A percentile compares a stretch with the other conserved stretches of the same genome.
Conservation (phyloP, 257 asterid species). For the Schizonepeta tenuifolia region DNA sequence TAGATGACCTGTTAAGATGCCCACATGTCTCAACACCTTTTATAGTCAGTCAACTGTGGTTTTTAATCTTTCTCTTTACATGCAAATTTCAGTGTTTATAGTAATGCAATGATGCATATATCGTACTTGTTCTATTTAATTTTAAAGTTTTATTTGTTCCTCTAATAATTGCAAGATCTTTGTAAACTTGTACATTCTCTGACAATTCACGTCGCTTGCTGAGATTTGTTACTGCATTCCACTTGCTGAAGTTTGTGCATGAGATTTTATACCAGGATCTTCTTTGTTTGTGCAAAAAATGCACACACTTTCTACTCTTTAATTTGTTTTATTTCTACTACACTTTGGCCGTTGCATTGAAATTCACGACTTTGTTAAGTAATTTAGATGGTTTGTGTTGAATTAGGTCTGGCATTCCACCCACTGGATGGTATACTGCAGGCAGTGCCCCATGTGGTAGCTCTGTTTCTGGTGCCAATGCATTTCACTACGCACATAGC, state of each 20-base stretch:
- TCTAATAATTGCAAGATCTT: neutral
- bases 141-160: neutral
- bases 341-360: neutral
- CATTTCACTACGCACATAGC: constrained; percentile 81
- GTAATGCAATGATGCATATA: neutral
- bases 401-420: constrained; percentile 89
- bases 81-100: neutral
- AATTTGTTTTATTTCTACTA: neutral
- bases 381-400: constrained; percentile 9
- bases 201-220: neutral
- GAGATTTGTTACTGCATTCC: constrained; percentile 14
- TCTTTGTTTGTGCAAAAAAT: neutral
- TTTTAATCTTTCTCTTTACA: neutral
- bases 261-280: neutral
- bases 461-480: constrained; percentile 78
- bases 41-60: neutral
- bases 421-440: constrained; percentile 94
- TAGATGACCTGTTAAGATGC: neutral
- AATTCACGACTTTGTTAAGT: constrained; percentile 23
- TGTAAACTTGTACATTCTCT: neutral
- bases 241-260: neutral
- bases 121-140: neutral
- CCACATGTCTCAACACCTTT: neutral
- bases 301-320: neutral
- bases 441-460: constrained; percentile 82